A percentile compares a stretch with the other conserved stretches of the same genome.
Conservation (phyloP, 352 stramenopile species). For the Globisporangium mamillatum region DNA sequence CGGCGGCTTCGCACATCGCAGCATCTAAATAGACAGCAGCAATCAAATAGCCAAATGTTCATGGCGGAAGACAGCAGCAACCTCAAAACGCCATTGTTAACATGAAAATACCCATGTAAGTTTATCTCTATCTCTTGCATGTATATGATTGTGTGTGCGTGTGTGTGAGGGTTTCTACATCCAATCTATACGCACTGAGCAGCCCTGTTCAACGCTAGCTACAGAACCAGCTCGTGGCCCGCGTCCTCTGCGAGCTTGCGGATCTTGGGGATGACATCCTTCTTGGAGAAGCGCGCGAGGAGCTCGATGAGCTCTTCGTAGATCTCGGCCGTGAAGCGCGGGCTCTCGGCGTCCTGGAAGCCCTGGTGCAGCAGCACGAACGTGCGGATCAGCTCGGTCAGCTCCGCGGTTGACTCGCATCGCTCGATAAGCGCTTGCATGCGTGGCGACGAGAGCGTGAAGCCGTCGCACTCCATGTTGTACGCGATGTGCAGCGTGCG, state of each 20-base stretch:
- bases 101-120: neutral
- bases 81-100: neutral
- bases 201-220: neutral
- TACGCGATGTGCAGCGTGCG: slow-evolving; percentile 72
- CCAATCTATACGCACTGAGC: neutral
- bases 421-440: slow-evolving; percentile 46
- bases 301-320: slow-evolving; percentile 55
- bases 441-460: slow-evolving; percentile 43
- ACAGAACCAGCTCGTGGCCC: slow-evolving; percentile 20
- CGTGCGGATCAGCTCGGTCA: slow-evolving; percentile 51
- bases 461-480: slow-evolving; percentile 84
- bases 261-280: slow-evolving; percentile 45
- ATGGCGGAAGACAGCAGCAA: neutral
- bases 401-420: slow-evolving; percentile 45
- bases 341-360: slow-evolving; percentile 12
- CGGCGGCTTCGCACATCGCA: neutral
- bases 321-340: slow-evolving; percentile 49
- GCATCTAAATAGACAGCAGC: neutral
- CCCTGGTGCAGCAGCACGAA: slow-evolving; percentile 73
- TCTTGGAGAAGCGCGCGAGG: slow-evolving; percentile 43
- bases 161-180: neutral
- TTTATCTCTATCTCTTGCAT: slow-evolving; percentile 7
- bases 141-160: neutral
- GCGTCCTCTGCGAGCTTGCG: slow-evolving; percentile 27
- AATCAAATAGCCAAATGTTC: neutral